These are phyloP conservation scores for Stromatinia cepivora DNA, from an alignment of 2,329 filamentous ascomycete species.

Conservation along the genomic window DNA sequence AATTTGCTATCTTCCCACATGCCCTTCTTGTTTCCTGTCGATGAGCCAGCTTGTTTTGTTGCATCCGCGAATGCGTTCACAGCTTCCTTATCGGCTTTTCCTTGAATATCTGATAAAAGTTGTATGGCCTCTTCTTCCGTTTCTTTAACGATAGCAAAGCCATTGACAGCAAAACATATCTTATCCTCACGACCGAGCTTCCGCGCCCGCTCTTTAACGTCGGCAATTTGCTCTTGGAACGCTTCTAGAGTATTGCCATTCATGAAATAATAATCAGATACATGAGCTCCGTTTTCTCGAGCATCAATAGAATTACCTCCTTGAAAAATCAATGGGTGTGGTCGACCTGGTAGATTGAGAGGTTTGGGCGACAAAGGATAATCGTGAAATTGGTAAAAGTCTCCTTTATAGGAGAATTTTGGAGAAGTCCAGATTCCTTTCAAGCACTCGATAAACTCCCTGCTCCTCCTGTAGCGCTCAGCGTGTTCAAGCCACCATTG, in stretches of 20 bases:
- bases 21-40: conserved; percentile 49
- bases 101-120: conserved; percentile 53
- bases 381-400: conserved; percentile 55
- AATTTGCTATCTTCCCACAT: conserved; percentile 56
- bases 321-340: conserved; percentile 55
- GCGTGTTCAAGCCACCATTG: conserved; percentile 57
- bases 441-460: conserved; percentile 53
- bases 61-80: conserved; percentile 51
- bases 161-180: conserved; percentile 52
- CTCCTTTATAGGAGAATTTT: conserved; percentile 51
- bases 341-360: conserved; percentile 46
- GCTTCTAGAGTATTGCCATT: conserved; percentile 57
- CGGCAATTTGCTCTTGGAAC: conserved; percentile 51
- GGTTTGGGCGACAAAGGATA: conserved; percentile 53
- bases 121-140: conserved; percentile 52
- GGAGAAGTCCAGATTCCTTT: conserved; percentile 53
- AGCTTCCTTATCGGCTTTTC: conserved; percentile 52
- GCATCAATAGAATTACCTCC: conserved; percentile 54
- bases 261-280: conserved; percentile 56
- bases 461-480: conserved; percentile 50
- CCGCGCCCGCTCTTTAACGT: conserved; percentile 49
- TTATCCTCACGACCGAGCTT: conserved; percentile 47
- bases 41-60: conserved; percentile 52
- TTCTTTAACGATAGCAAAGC: conserved; percentile 52
- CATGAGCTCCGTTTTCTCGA: conserved; percentile 49